Evolutionary conservation across 2,329 filamentous ascomycete genomes (phyloP).

Genomic region (Emergomyces pasteurianus): DNA sequence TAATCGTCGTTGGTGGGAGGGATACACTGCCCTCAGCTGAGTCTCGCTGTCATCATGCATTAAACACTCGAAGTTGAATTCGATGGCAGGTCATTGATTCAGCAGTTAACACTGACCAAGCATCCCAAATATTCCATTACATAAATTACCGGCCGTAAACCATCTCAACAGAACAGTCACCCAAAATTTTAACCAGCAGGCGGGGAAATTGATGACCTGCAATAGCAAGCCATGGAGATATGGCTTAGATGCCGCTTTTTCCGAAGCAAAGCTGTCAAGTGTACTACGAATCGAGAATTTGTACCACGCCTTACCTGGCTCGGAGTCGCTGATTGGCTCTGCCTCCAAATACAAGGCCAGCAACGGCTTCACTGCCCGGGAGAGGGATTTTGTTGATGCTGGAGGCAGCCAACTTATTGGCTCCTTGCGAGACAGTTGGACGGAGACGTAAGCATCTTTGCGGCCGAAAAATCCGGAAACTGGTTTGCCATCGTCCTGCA

Average conservation of each 20-base stretch:
- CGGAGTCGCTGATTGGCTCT: constrained; percentile 65
- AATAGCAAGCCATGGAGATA: constrained; percentile 76
- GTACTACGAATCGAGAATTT: constrained; percentile 73
- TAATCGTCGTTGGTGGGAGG: constrained; percentile 72
- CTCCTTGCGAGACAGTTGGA: constrained; percentile 75
- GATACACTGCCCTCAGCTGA: constrained; percentile 78
- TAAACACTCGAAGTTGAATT: constrained; percentile 63
- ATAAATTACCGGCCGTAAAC: constrained; percentile 43
- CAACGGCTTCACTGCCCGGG: constrained; percentile 62
- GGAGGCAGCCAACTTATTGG: constrained; percentile 86
- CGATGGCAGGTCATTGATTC: no score
- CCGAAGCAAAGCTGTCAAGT: constrained; percentile 58
- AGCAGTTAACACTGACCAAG: no score
- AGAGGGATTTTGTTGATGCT: constrained; percentile 65
- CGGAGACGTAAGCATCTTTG: constrained; percentile 65
- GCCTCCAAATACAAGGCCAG: constrained; percentile 54
- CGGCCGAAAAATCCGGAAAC: constrained; percentile 69
- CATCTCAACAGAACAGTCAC: constrained; percentile 64
- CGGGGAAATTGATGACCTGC: constrained; percentile 59
- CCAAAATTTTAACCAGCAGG: constrained; percentile 55
- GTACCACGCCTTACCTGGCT: constrained; percentile 78
- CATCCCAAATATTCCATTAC: background rate
- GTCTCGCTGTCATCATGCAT: constrained; percentile 64
- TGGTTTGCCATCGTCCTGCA: constrained; percentile 71
- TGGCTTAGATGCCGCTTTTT: constrained; percentile 70